Percentiles rank a stretch among this genome's conserved stretches.
These are phyloP conservation scores for Tolypocladium paradoxum DNA, from an alignment of 2,329 filamentous ascomycete genomes.

Conservation along the genomic window DNA sequence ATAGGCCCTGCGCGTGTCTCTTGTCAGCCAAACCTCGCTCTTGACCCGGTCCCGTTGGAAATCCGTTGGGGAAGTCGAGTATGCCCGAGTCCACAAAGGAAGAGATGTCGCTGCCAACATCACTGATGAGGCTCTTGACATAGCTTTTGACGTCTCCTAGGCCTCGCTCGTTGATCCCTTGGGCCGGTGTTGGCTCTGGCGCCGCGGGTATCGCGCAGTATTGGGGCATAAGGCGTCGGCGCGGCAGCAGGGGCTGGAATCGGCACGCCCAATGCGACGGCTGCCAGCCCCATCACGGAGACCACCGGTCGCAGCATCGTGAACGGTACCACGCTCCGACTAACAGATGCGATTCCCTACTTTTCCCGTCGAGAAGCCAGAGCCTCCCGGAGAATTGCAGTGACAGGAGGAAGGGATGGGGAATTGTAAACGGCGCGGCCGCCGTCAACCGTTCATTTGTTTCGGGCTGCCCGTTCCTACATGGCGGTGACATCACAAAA, in stretches of 20 bases:
- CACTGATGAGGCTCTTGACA: slow-evolving; percentile 36
- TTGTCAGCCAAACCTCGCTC: neutral
- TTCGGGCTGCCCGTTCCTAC: neutral
- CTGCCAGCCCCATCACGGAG: neutral
- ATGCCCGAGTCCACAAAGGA: slow-evolving; percentile 53
- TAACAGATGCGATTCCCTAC: neutral
- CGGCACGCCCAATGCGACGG: neutral
- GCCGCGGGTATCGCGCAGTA: slow-evolving; percentile 6
- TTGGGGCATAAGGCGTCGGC: neutral
- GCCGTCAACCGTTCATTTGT: neutral
- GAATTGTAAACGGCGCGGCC: neutral
- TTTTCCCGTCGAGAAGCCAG: neutral
- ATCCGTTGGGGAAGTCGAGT: slow-evolving; percentile 55
- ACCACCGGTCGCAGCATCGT: neutral
- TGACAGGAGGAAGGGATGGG: neutral
- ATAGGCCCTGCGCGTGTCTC: slow-evolving; percentile 32
- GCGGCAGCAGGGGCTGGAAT: neutral
- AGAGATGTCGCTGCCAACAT: slow-evolving; percentile 44
- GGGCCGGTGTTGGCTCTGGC: slow-evolving; percentile 13
- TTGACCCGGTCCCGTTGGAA: slow-evolving; percentile 44
- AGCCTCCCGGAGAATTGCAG: neutral
- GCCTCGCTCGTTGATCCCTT: slow-evolving; percentile 18
- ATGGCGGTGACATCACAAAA: slow-evolving; percentile 1
- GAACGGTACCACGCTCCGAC: neutral
- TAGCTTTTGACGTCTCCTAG: slow-evolving; percentile 35